Conservation (phyloP, 805 yeast species). For the Zygosaccharomyces pseudorouxii region DNA sequence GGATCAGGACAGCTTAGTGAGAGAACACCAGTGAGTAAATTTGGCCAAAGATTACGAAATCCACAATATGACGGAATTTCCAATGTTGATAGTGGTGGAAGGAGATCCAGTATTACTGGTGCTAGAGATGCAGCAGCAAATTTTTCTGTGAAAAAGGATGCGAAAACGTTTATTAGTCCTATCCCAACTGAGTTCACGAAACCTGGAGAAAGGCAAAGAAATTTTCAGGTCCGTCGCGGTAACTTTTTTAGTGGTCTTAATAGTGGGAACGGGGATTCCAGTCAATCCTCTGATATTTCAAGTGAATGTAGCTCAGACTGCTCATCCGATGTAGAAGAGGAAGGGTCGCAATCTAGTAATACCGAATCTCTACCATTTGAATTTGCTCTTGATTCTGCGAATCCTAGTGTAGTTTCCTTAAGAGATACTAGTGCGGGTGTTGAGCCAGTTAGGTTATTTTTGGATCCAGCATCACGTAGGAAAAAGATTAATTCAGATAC, state of each 20-base stretch:
- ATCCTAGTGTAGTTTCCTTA: conserved; percentile 25
- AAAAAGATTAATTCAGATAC: neutral
- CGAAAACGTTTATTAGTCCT: conserved; percentile 1
- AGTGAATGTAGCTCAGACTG: conserved; percentile 12
- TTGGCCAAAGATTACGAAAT: neutral
- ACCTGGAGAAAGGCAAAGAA: neutral
- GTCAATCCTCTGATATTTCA: conserved; percentile 12
- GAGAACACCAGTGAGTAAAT: neutral
- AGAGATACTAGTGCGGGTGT: conserved; percentile 15
- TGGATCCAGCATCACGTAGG: conserved; percentile 8
- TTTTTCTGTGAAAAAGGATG: neutral
- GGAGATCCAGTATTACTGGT: neutral
- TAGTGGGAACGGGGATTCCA: conserved; percentile 17
- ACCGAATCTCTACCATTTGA: conserved; percentile 32
- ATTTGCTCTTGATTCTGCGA: conserved; percentile 30
- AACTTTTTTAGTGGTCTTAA: conserved; percentile 20
- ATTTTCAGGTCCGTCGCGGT: conserved; percentile 14
- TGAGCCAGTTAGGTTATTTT: conserved; percentile 10
- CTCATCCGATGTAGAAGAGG: conserved; percentile 11
- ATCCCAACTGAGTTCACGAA: neutral
- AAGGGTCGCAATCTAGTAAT: conserved; percentile 13
- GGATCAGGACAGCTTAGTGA: conserved; percentile 3
- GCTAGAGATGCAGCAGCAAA: neutral
- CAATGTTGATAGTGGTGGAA: neutral
- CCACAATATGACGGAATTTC: neutral